Percentiles rank a stretch among this genome's conserved stretches.
Evolutionary conservation across 805 yeast genomes (phyloP).

Genomic region (Yamadazyma takamatsuzukensis): DNA sequence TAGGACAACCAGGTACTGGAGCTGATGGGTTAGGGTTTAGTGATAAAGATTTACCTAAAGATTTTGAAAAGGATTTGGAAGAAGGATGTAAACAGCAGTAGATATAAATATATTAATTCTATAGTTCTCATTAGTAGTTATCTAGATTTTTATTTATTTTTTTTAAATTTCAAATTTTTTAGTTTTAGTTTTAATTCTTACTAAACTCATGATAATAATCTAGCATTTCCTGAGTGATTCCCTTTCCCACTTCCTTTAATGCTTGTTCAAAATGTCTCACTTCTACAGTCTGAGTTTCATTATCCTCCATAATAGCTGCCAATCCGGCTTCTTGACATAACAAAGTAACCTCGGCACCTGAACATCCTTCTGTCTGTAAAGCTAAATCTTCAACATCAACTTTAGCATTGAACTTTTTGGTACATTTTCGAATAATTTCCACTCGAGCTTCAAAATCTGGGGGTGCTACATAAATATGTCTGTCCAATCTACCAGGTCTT

Average conservation of each 20-base stretch:
- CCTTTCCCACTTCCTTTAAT: conserved; percentile 60
- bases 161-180: not conserved
- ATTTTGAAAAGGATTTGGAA: conserved; percentile 50
- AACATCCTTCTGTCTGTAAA: conserved; percentile 75
- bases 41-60: conserved; percentile 52
- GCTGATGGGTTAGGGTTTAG: conserved; percentile 42
- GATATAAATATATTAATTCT: not conserved
- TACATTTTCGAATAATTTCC: conserved; percentile 71
- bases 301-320: conserved; percentile 83
- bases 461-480: conserved; percentile 90
- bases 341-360: conserved; percentile 94
- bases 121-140: not conserved
- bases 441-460: conserved; percentile 80
- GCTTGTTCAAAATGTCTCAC: conserved; percentile 72
- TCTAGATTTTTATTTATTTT: not conserved
- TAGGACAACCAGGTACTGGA: conserved; percentile 35
- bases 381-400: conserved; percentile 50
- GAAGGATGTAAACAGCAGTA: conserved; percentile 51
- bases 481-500: conserved; percentile 93
- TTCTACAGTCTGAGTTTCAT: conserved; percentile 50
- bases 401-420: conserved; percentile 57
- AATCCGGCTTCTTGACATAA: conserved; percentile 95
- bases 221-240: conserved; percentile 84
- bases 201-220: conserved; percentile 64
- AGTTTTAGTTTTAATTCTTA: conserved; percentile 5